A percentile compares a stretch with the other conserved stretches of the same genome.
Evolutionary conservation across 768 basidiomycete species (phyloP).

Genomic region (Exsudoporus frostii): DNA sequence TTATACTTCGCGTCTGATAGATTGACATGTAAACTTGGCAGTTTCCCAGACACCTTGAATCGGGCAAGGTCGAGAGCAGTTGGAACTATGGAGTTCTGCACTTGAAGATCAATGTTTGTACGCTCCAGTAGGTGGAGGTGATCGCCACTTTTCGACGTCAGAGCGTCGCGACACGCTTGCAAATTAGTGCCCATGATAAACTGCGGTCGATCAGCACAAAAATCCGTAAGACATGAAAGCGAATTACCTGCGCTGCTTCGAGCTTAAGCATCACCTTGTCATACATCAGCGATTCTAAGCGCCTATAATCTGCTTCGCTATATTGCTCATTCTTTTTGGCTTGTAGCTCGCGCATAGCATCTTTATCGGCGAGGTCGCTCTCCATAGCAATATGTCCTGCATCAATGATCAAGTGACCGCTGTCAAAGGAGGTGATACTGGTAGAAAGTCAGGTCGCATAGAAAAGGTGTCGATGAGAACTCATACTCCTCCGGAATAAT

Average conservation of each 20-base stretch:
- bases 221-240: not conserved
- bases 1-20: constrained; percentile 90
- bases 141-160: constrained; percentile 53
- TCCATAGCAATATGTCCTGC: constrained; percentile 95
- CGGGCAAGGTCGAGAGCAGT: constrained; percentile 76
- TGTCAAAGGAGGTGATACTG: constrained; percentile 72
- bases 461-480: constrained; percentile 14
- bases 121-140: constrained; percentile 87
- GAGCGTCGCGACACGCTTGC: constrained; percentile 75
- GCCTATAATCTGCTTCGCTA: constrained; percentile 79
- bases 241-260: constrained; percentile 82
- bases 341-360: constrained; percentile 70
- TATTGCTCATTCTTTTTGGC: constrained; percentile 83
- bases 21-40: constrained; percentile 87
- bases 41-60: constrained; percentile 86
- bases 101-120: constrained; percentile 82
- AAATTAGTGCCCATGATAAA: constrained; percentile 87
- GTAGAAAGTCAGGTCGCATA: constrained; percentile 7
- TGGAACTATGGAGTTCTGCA: constrained; percentile 92
- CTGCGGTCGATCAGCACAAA: constrained; percentile 39
- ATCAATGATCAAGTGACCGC: constrained; percentile 88
- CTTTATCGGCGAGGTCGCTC: constrained; percentile 85
- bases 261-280: constrained; percentile 83
- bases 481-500: constrained; percentile 90
- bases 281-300: constrained; percentile 92